A percentile compares a stretch with the other conserved stretches of the same genome.
phyloP scores from a whole-genome alignment of 352 stramenopile species.

The Pythium monospermum region DNA sequence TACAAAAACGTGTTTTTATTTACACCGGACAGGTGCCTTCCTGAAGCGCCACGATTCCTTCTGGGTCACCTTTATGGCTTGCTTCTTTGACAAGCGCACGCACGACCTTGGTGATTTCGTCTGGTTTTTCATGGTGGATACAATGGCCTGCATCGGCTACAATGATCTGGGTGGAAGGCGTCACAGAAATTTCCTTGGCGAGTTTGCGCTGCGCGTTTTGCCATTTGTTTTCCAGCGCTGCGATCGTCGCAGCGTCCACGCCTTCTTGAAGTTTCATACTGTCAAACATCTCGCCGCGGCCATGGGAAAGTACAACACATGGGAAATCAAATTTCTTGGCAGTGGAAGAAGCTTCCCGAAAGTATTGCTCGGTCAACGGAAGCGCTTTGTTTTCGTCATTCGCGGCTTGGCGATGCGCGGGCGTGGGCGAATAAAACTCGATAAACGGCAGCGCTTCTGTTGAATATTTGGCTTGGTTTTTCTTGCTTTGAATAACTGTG shows the following conservation, averaged over 20 bases:
- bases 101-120: constrained; percentile 50
- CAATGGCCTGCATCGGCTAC: constrained; percentile 54
- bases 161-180: constrained; percentile 39
- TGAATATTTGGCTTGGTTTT: constrained; percentile 52
- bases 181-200: constrained; percentile 35
- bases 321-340: constrained; percentile 38
- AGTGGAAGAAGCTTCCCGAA: constrained; percentile 27
- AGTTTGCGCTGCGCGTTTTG: constrained; percentile 50
- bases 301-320: constrained; percentile 69
- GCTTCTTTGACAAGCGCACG: constrained; percentile 43
- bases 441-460: constrained; percentile 47
- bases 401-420: constrained; percentile 51
- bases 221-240: constrained; percentile 61
- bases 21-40: constrained; percentile 12
- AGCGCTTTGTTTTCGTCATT: constrained; percentile 55
- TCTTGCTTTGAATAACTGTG: constrained; percentile 54
- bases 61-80: not conserved
- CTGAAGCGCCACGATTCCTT: constrained; percentile 9
- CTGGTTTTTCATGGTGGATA: constrained; percentile 71
- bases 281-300: constrained; percentile 60
- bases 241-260: constrained; percentile 35
- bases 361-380: constrained; percentile 52
- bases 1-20: too few relatives aligned
- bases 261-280: constrained; percentile 52
- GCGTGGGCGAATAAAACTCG: constrained; percentile 58